Conservation (phyloP, 1,284 basidiomycete genomes). For the Irpex rosettiformis region DNA sequence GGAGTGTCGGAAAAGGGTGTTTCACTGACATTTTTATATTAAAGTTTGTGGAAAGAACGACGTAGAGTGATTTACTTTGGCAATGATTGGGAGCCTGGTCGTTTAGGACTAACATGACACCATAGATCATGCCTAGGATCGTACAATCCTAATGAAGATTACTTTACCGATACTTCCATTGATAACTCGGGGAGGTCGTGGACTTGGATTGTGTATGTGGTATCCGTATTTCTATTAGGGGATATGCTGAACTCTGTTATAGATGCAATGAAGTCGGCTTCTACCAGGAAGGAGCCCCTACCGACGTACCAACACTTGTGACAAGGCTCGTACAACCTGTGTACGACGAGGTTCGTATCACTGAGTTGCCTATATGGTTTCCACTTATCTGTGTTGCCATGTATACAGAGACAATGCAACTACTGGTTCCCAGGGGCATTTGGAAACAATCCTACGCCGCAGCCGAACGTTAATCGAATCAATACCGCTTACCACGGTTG, state of each 20-base stretch:
- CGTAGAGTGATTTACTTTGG: too few relatives aligned
- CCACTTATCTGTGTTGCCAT: not conserved
- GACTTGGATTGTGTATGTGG: conserved; percentile 55
- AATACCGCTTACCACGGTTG: conserved; percentile 58
- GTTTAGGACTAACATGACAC: not conserved
- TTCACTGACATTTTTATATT: not conserved
- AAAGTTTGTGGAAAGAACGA: conserved; percentile 41
- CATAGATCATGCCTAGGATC: conserved; percentile 54
- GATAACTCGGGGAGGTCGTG: conserved; percentile 54
- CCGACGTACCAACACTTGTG: conserved; percentile 47
- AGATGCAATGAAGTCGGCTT: conserved; percentile 72
- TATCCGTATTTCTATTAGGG: not conserved
- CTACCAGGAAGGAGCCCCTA: conserved; percentile 60
- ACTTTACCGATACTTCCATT: conserved; percentile 50
- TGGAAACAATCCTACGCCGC: conserved; percentile 28
- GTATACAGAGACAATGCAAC: conserved; percentile 55
- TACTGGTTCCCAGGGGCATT: conserved; percentile 58
- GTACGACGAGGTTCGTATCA: conserved; percentile 49
- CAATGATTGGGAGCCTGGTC: too few relatives aligned
- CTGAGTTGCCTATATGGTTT: not conserved
- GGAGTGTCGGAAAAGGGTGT: not conserved
- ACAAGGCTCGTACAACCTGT: conserved; percentile 55
- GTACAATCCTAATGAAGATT: conserved; percentile 44
- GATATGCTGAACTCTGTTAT: not conserved
- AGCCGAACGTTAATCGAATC: conserved; percentile 37